These are phyloP conservation scores for Hymenoscyphus repandus DNA, from an alignment of 2,329 filamentous ascomycete species.

Conservation along the genomic window DNA sequence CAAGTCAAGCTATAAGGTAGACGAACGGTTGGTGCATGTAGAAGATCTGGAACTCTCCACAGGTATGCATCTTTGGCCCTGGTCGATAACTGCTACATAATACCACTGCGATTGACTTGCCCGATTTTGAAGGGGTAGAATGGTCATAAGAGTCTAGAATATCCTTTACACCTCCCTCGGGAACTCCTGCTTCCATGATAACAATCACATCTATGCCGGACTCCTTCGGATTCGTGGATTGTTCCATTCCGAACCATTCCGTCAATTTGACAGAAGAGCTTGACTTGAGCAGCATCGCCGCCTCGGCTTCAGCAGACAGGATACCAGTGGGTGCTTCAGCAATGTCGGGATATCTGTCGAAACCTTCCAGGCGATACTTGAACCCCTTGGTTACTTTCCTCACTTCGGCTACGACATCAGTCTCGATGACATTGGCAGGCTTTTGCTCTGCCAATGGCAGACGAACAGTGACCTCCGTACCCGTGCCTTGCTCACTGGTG, in stretches of 20 bases:
- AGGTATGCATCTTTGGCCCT: conserved; percentile 18
- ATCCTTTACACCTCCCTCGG: conserved; percentile 18
- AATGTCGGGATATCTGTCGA: conserved; percentile 29
- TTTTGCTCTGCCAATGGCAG: conserved; percentile 20
- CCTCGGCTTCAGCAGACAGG: conserved; percentile 23
- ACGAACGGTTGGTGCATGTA: conserved; percentile 29
- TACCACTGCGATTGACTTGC: conserved; percentile 20
- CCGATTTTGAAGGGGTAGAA: conserved; percentile 4
- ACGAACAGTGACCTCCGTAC: conserved; percentile 43
- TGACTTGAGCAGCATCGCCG: conserved; percentile 24
- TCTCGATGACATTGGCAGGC: conserved; percentile 7
- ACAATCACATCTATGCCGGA: conserved; percentile 21
- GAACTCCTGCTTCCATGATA: conserved; percentile 26
- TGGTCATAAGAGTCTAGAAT: conserved; percentile 17
- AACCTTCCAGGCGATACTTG: conserved; percentile 22
- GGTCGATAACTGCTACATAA: conserved; percentile 22
- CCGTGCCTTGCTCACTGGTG: conserved; percentile 45
- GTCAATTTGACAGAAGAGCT: conserved; percentile 15
- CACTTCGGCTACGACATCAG: conserved; percentile 16
- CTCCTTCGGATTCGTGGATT: neutral
- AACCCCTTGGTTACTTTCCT: conserved; percentile 15
- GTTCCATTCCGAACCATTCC: conserved; percentile 27
- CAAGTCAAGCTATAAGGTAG: neutral
- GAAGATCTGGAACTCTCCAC: conserved; percentile 21
- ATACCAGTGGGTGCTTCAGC: conserved; percentile 29